Conservation (phyloP, 1,139 yeast species). For the Lodderomyces parapsilosis region DNA sequence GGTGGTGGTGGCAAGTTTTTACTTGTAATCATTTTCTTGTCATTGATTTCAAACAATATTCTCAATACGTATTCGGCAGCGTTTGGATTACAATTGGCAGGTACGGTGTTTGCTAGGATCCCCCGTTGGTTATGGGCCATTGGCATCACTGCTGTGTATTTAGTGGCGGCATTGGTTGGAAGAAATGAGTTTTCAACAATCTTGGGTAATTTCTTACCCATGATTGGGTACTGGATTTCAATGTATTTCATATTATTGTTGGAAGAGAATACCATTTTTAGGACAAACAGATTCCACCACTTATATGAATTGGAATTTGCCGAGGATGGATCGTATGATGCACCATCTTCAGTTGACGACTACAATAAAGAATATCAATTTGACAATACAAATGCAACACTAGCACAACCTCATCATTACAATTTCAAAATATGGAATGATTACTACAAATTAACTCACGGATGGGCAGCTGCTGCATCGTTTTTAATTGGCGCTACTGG, state of each 20-base stretch:
- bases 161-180: conserved; percentile 75
- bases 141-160: conserved; percentile 59
- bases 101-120: conserved; percentile 55
- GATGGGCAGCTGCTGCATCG: conserved; percentile 26
- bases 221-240: conserved; percentile 93
- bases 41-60: conserved; percentile 77
- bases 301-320: conserved; percentile 55
- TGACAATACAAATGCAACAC: conserved; percentile 3
- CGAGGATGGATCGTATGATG: background rate
- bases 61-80: conserved; percentile 80
- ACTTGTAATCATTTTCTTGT: conserved; percentile 65
- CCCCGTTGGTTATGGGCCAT: conserved; percentile 84
- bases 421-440: conserved; percentile 72
- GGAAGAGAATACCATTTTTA: conserved; percentile 74
- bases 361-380: background rate
- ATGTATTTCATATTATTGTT: conserved; percentile 71
- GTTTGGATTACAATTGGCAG: conserved; percentile 72
- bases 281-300: conserved; percentile 50
- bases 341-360: conserved; percentile 1
- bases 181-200: conserved; percentile 72
- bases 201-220: conserved; percentile 84
- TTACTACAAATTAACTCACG: conserved; percentile 41
- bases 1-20: conserved; percentile 77
- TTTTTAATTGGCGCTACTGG: conserved; percentile 28
- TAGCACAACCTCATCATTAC: conserved; percentile 37